Base-by-base conservation (phyloP, 768 basidiomycete genomes). In the Dendrothele bispora region DNA sequence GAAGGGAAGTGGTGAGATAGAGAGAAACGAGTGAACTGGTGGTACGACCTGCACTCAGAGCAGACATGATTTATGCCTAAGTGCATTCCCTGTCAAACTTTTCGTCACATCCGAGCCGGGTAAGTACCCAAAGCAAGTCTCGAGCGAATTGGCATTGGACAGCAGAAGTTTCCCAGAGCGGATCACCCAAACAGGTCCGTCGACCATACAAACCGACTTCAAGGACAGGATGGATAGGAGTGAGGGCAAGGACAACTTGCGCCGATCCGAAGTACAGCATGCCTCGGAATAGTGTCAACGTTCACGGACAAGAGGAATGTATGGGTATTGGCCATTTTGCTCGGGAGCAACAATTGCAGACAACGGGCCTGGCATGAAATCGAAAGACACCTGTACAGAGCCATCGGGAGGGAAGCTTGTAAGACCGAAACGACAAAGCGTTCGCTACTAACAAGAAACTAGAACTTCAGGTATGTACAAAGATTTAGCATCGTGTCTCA, bases 361-460 rank as follows among this genome's bases (percentile, higher is more conserved):
- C 44, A 86, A 82, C 14, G 82, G 77, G 56, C 88, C 77, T 55
- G 78, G 80, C 42, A 82, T 77, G 10, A 89, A 68, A n/a, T n/a
- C 4, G 75, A 69, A 41, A 89, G 73, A 39, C 78, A 71, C 38
- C 74, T 61, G 38, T 88, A 75, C 55, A 70, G 64, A 14, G 78
- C 78, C 4, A 81, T 63, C 1, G 79, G 78, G 2, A 80, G 77
- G 0, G 86, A 85, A 52, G n/a, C n/a, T n/a, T n/a, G n/a, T n/a
- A n/a, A n/a, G n/a, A 89, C 82, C 5, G 80, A 76, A 14, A 88
- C 86, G 46, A 79, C 82, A 1, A 87, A 71, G 21, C 86, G 73
- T 59, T 89, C 86, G 64, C 82, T 84, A 67, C 83, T 84, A 24
- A n/a, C n/a, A n/a, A n/a, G n/a, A n/a, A n/a, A n/a, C n/a, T n/a